Conservation (phyloP, 106 monocot genomes). For the Xerophyta viscosa region DNA sequence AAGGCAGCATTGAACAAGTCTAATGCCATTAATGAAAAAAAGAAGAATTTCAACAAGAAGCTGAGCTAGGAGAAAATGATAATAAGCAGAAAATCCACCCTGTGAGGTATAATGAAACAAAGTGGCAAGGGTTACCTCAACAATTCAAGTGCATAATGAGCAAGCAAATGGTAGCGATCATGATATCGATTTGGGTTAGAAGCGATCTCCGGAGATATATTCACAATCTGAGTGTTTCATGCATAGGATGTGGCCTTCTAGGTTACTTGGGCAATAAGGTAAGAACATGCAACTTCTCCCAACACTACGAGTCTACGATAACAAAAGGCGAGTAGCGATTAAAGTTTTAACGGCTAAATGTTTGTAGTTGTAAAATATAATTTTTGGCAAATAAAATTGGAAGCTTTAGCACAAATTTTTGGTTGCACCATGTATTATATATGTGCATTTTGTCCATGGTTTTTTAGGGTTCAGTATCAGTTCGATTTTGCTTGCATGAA, state of each 20-base stretch:
- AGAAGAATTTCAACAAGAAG: too few species aligned
- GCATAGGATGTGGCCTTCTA: constrained; percentile 54
- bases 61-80: too few species aligned
- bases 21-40: not conserved
- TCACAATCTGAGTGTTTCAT: constrained; percentile 53
- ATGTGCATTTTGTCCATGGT: too few species aligned
- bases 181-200: constrained; percentile 50
- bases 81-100: constrained; percentile 28
- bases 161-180: constrained; percentile 73
- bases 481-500: constrained; percentile 47
- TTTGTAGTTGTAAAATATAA: too few species aligned
- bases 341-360: too few species aligned
- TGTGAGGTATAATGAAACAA: constrained; percentile 16
- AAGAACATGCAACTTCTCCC: too few species aligned
- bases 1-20: constrained; percentile 43
- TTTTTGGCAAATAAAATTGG: too few species aligned
- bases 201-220: constrained; percentile 28
- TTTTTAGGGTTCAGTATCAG: constrained; percentile 52
- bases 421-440: too few species aligned
- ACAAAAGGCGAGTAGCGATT: too few species aligned
- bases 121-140: not conserved
- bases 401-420: too few species aligned
- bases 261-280: constrained; percentile 80
- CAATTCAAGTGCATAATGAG: constrained; percentile 48
- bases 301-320: too few species aligned